Evolutionary conservation across 352 stramenopile species (phyloP), one percentile per base, ranked within the genome.

Genomic region (Elongisporangium prolatum): DNA sequence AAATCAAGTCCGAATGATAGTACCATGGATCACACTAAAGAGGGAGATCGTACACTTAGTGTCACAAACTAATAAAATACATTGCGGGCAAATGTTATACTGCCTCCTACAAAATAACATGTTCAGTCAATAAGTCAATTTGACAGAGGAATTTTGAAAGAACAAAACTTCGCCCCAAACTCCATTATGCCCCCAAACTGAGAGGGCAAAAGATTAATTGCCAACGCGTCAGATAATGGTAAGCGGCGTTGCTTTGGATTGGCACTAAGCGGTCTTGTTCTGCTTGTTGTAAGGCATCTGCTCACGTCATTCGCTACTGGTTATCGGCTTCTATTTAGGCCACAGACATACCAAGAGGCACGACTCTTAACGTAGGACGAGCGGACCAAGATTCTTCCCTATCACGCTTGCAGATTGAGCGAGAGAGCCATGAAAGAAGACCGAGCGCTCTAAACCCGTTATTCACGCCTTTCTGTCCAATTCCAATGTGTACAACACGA

Each of bases 71-170:
- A n/a, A n/a, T n/a, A n/a, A n/a, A n/a, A n/a, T 54, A 54, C 49
- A 54, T 7, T 54, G 49, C 49, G 20, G 20, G 49, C 49, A 25
- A 54, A 54, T 28, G 24, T 24, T 54, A 54, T 54, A 54, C 49
- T 21, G 49, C 49, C 20, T 28, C 49, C 49, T 25, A 54, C 9
- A 21, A 37, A 37, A 37, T 54, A 4, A 54, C 16, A 21, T 24
- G 7, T 54, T 54, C 25, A 2, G 17, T 18, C 49, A 54, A 54
- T 54, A 54, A 54, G 49, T 9, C 49, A 18, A n/a, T 24, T 54
- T n/a, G 3, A 54, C 11, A 9, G 20, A 9, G 5, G 9, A 54
- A 9, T 54, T 54, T 24, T n/a, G 24, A 3, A 24, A 54, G 49
- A 54, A 2, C 21, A 54, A 54, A 54, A 21, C 20, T 24, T 24